phyloP scores from a whole-genome alignment of 805 yeast species.

The Saccharomyces jurei region DNA sequence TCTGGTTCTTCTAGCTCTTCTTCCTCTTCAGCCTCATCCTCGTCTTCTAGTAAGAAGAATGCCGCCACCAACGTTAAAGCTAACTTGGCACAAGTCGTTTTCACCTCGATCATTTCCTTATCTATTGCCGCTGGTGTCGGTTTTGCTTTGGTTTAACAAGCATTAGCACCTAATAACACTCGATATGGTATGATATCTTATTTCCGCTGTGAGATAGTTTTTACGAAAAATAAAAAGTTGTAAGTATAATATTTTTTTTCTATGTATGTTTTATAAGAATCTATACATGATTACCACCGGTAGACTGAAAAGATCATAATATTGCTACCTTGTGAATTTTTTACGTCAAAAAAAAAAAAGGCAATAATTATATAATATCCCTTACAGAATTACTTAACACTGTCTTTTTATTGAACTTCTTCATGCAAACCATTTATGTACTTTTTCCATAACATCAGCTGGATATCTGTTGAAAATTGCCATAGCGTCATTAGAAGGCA shows the following conservation, averaged over 20 bases:
- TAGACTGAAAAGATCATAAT: background rate
- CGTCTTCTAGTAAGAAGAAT: constrained; percentile 20
- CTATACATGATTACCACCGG: background rate
- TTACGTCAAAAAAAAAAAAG: background rate
- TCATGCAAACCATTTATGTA: constrained; percentile 50
- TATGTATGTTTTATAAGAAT: background rate
- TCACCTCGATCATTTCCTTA: constrained; percentile 28
- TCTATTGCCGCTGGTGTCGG: constrained; percentile 34
- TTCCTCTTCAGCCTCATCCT: constrained; percentile 11
- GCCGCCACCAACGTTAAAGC: constrained; percentile 24
- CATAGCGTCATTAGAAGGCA: constrained; percentile 67
- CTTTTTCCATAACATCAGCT: constrained; percentile 49
- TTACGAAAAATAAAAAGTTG: background rate
- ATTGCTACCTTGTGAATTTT: background rate
- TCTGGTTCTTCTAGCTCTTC: constrained; percentile 14
- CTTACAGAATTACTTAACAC: background rate
- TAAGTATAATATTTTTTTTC: background rate
- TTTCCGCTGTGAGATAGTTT: background rate
- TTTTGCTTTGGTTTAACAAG: constrained; percentile 27
- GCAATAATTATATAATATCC: background rate
- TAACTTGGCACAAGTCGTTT: constrained; percentile 24
- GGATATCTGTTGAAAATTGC: constrained; percentile 54
- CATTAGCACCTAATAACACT: background rate
- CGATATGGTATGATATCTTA: background rate
- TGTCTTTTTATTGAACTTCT: background rate